phyloP scores from a whole-genome alignment of 192 early-diverging fungal genomes.

The Coemansia sp. region DNA sequence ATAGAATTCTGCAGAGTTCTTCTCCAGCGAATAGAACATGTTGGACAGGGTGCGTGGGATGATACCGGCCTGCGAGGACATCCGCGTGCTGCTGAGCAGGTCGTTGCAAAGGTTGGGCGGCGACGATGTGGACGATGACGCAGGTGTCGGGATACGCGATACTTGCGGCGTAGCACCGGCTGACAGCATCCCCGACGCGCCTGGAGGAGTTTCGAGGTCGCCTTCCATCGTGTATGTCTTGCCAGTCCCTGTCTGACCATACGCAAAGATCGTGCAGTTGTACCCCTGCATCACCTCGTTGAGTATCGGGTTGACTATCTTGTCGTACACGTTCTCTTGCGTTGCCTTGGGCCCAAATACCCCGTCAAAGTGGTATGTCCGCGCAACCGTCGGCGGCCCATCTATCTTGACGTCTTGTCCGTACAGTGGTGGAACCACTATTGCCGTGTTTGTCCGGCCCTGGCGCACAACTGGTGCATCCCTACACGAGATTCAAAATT shows the following conservation, averaged over 20 bases:
- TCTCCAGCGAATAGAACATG: constrained; percentile 76
- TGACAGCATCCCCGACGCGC: neutral
- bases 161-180: constrained; percentile 8
- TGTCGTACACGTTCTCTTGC: constrained; percentile 80
- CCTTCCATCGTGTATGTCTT: constrained; percentile 99
- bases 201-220: constrained; percentile 53
- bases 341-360: constrained; percentile 77
- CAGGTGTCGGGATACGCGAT: constrained; percentile 5
- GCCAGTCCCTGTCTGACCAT: constrained; percentile 90
- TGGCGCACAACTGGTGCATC: constrained; percentile 15
- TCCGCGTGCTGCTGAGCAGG: constrained; percentile 5
- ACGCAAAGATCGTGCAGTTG: constrained; percentile 84
- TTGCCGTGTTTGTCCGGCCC: constrained; percentile 30
- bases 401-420: constrained; percentile 66
- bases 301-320: constrained; percentile 78
- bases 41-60: constrained; percentile 84
- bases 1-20: constrained; percentile 69
- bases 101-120: constrained; percentile 6
- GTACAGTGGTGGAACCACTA: constrained; percentile 56
- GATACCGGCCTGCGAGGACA: constrained; percentile 70
- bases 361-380: constrained; percentile 86
- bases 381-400: constrained; percentile 46
- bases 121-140: neutral
- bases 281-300: constrained; percentile 74
- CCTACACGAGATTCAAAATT: constrained; percentile 9